phyloP scores from a whole-genome alignment of 768 basidiomycete species.

The Hygrocybe coccinea region DNA sequence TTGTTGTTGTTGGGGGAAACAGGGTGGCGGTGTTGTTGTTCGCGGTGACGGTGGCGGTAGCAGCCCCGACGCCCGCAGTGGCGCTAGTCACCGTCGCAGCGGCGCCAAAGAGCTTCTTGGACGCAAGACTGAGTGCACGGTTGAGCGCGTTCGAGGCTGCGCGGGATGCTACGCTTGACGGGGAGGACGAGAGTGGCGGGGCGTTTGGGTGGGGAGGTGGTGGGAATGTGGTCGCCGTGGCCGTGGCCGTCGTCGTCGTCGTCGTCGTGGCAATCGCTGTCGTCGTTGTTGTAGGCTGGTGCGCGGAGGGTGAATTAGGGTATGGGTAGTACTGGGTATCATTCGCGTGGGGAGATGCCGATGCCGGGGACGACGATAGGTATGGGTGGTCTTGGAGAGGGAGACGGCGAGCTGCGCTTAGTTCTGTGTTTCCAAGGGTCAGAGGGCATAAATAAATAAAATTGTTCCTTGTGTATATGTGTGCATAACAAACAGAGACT shows the following conservation, averaged over 20 bases:
- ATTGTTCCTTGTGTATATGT: too few species aligned
- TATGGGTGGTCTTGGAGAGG: conserved; percentile 52
- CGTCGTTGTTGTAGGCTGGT: neutral
- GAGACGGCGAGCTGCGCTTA: conserved; percentile 53
- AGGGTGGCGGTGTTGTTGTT: too few species aligned
- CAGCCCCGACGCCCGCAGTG: conserved; percentile 34
- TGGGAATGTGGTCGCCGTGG: conserved; percentile 53
- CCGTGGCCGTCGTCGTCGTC: conserved; percentile 14
- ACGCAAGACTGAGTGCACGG: conserved; percentile 73
- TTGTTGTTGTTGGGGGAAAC: too few species aligned
- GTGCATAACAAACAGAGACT: too few species aligned
- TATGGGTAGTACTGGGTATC: neutral
- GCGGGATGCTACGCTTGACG: conserved; percentile 55
- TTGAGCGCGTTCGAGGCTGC: conserved; percentile 70
- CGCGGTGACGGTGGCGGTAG: conserved; percentile 30
- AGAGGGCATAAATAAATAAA: neutral
- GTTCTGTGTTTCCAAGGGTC: conserved; percentile 45
- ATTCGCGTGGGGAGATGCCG: neutral
- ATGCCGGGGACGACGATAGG: neutral
- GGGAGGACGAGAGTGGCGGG: conserved; percentile 62
- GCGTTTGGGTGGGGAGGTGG: conserved; percentile 54
- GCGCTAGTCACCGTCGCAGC: conserved; percentile 37
- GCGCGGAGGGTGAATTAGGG: neutral
- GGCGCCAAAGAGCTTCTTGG: conserved; percentile 75
- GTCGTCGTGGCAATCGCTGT: neutral